Evolutionary conservation across 192 early-diverging fungal species (phyloP), one percentile per base, ranked within the genome.

Genomic region (Pilaira anomala): DNA sequence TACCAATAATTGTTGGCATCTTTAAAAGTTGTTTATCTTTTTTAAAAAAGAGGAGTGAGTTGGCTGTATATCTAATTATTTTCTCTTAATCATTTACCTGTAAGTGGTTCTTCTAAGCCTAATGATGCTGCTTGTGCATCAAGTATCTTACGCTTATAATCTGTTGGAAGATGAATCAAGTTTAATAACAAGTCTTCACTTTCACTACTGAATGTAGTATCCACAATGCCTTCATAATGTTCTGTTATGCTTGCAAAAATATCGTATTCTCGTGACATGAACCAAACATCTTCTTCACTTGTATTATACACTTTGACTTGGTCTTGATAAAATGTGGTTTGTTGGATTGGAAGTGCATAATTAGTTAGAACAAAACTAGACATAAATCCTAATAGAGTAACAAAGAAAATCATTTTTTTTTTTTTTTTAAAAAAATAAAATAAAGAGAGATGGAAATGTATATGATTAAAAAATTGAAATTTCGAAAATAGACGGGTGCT

Each of bases 31-130:
- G n/a, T 7, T 33, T 36, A 5, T 55, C 53, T 55, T 33, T 30
- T 30, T 19, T 33, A 30, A 55, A 55, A 33, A n/a, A 16, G 1
- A 55, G 1, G 30, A n/a, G n/a, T n/a, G 14, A 46, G n/a, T 46
- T 19, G 18, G 3, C 14, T 3, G 8, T 16, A 30, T 18, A 14
- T 28, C 29, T 29, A 18, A 28, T 18, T 54, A 3, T 19, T 19
- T 55, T n/a, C 11, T 28, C 30, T 33, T 16, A 36, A 18, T 6
- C 7, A 33, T 55, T 55, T 55, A 55, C 53, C 53, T 55, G 53
- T 6, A 18, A 55, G 28, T 11, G 28, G 7, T 3, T 18, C 30
- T 3, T 18, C 30, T 11, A 55, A 30, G 18, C 29, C n/a, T 11
- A 55, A 36, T 33, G 30, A 30, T 36, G 16, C 26, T 9, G 30